Base-by-base conservation (phyloP, 2,329 filamentous ascomycete genomes). In the Xylaria sp. region DNA sequence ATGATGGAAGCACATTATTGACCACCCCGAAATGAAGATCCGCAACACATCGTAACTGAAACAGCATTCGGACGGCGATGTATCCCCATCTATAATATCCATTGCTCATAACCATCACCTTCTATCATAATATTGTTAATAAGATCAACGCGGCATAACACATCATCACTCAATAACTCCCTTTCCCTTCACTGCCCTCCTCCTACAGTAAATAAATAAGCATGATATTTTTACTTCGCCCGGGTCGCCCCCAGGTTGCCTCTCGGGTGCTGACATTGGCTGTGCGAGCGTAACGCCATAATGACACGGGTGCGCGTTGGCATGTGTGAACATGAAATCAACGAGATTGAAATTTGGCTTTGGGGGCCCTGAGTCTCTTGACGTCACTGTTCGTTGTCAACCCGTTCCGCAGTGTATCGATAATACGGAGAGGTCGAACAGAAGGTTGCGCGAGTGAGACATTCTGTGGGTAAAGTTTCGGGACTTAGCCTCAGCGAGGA, bases 181-280 rank as follows among this genome's bases (percentile, higher is more conserved):
- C 13, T 15, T 37, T 20, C 18, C 37, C 28, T 46, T 20, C 41
- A 46, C 41, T 20, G 18, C n/a, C n/a, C 18, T 20, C 44, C 5
- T 31, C 50, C 23, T 15, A 25, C 4, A 31, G 18, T 67, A 64
- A 67, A 67, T 67, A 67, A 67, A 67, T 59, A 67, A 67, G 58
- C 59, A 67, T 23, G 58, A n/a, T 48, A 44, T 44, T 51, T 23
- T 20, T 54, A 7, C 46, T 50, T 50, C 46, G 46, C 46, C 44
- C 46, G 20, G 20, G 41, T 55, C 60, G 65, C 65, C 65, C 59
- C 65, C 65, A 64, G 31, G 65, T 63, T 59, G 25, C 58, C 31
- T 44, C 44, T 37, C 15, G 20, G 59, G 46, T 37, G 59, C 64
- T 61, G 39, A 56, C 39, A 60, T 52, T 46, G 41, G 13, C 15